Base-by-base conservation (phyloP, 768 basidiomycete genomes). In the Podaxis sp. region DNA sequence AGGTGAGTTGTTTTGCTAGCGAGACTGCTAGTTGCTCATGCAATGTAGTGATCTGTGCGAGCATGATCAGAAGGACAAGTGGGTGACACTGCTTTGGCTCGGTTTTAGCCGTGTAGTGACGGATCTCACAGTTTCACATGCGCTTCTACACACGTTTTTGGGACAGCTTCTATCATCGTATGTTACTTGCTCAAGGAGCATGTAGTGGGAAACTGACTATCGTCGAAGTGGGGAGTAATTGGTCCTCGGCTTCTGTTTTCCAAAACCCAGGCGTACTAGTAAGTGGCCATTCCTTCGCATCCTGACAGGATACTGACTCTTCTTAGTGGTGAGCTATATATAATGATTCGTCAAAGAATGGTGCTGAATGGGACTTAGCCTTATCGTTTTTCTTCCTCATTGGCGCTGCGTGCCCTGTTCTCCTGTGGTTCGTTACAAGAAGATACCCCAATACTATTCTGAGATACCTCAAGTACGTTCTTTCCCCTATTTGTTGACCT, bases 381-480 rank as follows among this genome's bases (percentile, higher is more conserved):
- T 74, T 93, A 22, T 71, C 84, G 17, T 86, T 85, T 63, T 92
- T 91, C 76, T 93, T 94, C 78, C 74, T 90, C 55, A 77, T 89
- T 48, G 92, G 93, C 30, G 85, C 88, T 7, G 66, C 85, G 13
- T 82, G 85, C 36, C 91, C 91, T 0, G 68, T 90, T 51, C 69
- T 86, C 41, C 79, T 84, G 17, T 92, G 85, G 84, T 60, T 88
- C 15, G 67, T 90, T 62, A 83, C 85, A 64, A 85, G 81, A 69
- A 77, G 75, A 70, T 90, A 86, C 73, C 90, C 89, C 4, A 80
- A 85, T 56, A 82, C 80, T 26, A 80, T 83, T 63, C 72, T 88
- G 63, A 85, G 84, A 67, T 91, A 91, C 75, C 70, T 90, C 65
- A 88, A 87, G 87, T 88, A 70, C 61, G 87, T 74, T 10, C 38